Evolutionary conservation across 2,329 filamentous ascomycete genomes (phyloP).

Genomic region (Paraconiothyrium brasiliense): DNA sequence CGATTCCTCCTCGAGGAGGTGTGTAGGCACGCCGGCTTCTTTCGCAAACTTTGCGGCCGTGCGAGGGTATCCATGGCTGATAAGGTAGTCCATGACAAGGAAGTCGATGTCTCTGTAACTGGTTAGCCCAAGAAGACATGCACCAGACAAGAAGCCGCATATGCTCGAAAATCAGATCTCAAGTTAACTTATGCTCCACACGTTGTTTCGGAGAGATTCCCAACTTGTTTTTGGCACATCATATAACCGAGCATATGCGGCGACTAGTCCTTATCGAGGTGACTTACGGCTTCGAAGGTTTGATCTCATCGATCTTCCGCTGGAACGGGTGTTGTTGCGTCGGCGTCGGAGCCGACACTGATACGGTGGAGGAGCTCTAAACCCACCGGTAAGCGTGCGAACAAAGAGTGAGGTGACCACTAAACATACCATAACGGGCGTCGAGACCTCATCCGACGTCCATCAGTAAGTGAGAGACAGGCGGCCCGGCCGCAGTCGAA

Average conservation of each 20-base stretch:
- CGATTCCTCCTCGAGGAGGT: constrained; percentile 69
- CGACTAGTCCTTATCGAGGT: constrained; percentile 12
- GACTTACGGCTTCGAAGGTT: constrained; percentile 87
- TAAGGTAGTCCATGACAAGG: constrained; percentile 95
- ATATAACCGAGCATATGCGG: constrained; percentile 62
- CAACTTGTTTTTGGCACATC: constrained; percentile 88
- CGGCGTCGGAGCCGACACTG: constrained; percentile 77
- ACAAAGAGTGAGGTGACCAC: constrained; percentile 16
- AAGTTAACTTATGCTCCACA: constrained; percentile 93
- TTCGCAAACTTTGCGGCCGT: constrained; percentile 93
- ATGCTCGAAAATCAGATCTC: constrained; percentile 67
- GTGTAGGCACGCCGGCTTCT: constrained; percentile 80
- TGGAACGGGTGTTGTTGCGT: constrained; percentile 76
- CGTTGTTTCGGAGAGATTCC: constrained; percentile 99
- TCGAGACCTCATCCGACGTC: constrained; percentile 46
- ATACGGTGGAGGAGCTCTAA: constrained; percentile 72
- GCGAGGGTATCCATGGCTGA: constrained; percentile 92
- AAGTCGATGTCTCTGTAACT: constrained; percentile 86
- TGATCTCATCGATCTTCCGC: constrained; percentile 81
- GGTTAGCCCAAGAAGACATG: constrained; percentile 33
- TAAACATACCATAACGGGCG: constrained; percentile 47
- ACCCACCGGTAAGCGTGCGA: constrained; percentile 27
- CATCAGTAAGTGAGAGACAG: constrained; percentile 40
- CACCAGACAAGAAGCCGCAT: constrained; percentile 21
- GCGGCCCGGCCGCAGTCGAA: constrained; percentile 47